Conservation (phyloP, 2,329 filamentous ascomycete species). For the Colletotrichum plurivorum region DNA sequence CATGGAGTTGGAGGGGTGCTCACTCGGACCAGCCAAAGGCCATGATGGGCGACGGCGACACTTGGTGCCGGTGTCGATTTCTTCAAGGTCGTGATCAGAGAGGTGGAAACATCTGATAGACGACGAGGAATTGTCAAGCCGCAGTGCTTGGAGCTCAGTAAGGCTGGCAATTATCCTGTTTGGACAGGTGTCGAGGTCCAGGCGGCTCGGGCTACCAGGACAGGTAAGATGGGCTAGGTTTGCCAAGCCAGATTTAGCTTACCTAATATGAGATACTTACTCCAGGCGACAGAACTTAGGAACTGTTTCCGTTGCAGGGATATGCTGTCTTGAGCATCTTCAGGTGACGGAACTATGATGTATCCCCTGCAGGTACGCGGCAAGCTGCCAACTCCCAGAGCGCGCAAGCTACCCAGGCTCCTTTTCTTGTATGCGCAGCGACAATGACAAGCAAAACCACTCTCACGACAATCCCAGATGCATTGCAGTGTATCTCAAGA, state of each 20-base stretch:
- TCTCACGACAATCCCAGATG: neutral
- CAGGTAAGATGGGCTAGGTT: conserved; percentile 30
- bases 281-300: conserved; percentile 29
- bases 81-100: neutral
- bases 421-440: no score
- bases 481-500: neutral
- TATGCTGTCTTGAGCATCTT: conserved; percentile 10
- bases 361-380: conserved; percentile 39
- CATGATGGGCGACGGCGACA: conserved; percentile 33
- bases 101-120: neutral
- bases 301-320: conserved; percentile 30
- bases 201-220: conserved; percentile 24
- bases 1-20: conserved; percentile 5
- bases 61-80: conserved; percentile 8
- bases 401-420: no score
- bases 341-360: conserved; percentile 39
- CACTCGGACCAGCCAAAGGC: conserved; percentile 44
- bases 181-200: neutral
- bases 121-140: neutral
- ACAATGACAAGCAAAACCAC: neutral
- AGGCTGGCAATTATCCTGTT: conserved; percentile 30
- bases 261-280: conserved; percentile 29
- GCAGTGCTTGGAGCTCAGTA: neutral
- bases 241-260: conserved; percentile 31
- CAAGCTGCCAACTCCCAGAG: neutral